These are phyloP conservation scores for Glomus cerebriforme DNA, from an alignment of 192 early-diverging fungal species.

Conservation along the genomic window DNA sequence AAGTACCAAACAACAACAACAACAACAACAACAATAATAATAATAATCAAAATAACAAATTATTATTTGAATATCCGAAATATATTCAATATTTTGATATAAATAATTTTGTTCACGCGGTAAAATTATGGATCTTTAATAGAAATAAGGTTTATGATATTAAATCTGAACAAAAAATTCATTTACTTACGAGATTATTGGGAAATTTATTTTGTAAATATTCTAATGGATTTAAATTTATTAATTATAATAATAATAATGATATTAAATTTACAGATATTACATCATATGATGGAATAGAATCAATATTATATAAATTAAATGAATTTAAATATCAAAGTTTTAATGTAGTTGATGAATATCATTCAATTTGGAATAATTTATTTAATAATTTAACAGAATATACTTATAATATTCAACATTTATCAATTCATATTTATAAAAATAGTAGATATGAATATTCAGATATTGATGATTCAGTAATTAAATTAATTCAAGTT, in stretches of 20 bases:
- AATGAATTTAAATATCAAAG: not conserved
- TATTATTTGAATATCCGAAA: not conserved
- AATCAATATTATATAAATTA: not conserved
- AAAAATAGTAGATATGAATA: not conserved
- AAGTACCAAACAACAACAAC: not conserved
- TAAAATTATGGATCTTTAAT: not conserved
- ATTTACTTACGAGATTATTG: not conserved
- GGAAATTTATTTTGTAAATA: not conserved
- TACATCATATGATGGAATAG: not conserved
- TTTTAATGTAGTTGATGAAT: not conserved
- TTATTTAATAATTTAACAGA: not conserved
- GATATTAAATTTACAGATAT: not conserved
- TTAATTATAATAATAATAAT: not conserved
- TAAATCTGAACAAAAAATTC: not conserved
- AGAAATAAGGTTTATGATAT: not conserved
- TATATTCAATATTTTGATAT: not conserved
- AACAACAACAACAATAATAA: no score
- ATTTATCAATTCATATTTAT: not conserved
- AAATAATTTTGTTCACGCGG: not conserved
- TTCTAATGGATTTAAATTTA: not conserved
- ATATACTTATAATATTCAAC: not conserved
- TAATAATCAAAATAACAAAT: not conserved
- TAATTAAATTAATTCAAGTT: not conserved
- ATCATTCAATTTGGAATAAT: not conserved
- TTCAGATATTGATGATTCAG: not conserved